Evolutionary conservation across 106 monocot species (phyloP), one percentile per base, ranked within the genome.

Genomic region (Dactylorhiza incarnata): DNA sequence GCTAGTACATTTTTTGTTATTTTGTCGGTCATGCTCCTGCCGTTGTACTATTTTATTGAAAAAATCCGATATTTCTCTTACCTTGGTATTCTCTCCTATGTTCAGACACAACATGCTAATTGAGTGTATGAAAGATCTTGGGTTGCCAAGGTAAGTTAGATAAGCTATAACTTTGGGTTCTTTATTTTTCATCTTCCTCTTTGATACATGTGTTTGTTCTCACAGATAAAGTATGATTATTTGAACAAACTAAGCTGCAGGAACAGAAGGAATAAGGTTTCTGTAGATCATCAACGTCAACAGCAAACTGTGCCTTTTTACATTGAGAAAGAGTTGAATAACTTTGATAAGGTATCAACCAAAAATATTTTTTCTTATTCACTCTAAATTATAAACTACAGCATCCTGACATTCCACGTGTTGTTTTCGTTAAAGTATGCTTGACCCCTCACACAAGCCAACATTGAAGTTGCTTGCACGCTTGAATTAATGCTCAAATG

Each of bases 311-410:
- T 47, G 59, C 54, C 26, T 73, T 43, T 15, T 62, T 17, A 71
- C 9, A 16, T 58, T 54, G 79, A 82, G 53, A 81, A 59, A 78
- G 86, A 86, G 37, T 74, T 92, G 59, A 86, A 86, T 79, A 90
- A 87, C 59, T 94, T 99, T 87, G 89, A 99, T 74, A 86, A 99
- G 99, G 99, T 94, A 82, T 26, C 17, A 23, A 6, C 71, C 14
- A 54, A 49, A 20, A 17, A 45, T 65, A 63, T 63, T 63, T 63
- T 24, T 24, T 2, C 12, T 67, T 49, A 16, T 45, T 45, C 0
- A 37, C 37, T 37, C 37, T 37, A 37, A 37, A 37, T 37, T 37
- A 37, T 37, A 37, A 37, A 37, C 37, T 37, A 37, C 37, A 37
- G 37, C 37, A 37, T 37, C 37, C 37, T 3, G 3, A 37, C 37